Conservation (phyloP, 1,139 yeast genomes). For the Yamadazyma mexicana region DNA sequence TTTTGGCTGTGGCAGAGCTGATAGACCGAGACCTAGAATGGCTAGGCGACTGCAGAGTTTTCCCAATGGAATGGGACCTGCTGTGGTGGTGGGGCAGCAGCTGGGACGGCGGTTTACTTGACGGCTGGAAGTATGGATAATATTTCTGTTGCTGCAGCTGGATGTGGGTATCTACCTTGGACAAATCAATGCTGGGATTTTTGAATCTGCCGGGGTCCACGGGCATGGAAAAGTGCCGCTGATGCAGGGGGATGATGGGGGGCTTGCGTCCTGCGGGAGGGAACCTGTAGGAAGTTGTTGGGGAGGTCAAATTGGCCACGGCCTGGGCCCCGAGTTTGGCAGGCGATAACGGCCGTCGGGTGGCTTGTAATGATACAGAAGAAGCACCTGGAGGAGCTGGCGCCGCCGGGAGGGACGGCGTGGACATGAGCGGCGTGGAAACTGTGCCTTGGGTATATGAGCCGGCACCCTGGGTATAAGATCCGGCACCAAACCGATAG, state of each 20-base stretch:
- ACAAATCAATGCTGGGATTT: conserved; percentile 15
- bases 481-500: conserved; percentile 15
- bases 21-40: conserved; percentile 14
- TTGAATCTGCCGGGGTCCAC: conserved; percentile 20
- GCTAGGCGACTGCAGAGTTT: not conserved
- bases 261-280: conserved; percentile 16
- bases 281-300: conserved; percentile 30
- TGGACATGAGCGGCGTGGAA: conserved; percentile 3
- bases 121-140: not conserved
- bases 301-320: conserved; percentile 53
- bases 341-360: conserved; percentile 48
- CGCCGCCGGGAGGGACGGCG: conserved; percentile 6
- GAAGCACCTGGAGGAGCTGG: conserved; percentile 5
- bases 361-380: too few species aligned
- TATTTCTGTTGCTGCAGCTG: conserved; percentile 6
- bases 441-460: not conserved
- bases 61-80: conserved; percentile 4
- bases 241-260: conserved; percentile 29
- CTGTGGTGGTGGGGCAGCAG: not conserved
- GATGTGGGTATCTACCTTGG: conserved; percentile 13
- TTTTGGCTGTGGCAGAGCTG: conserved; percentile 2
- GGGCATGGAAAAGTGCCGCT: conserved; percentile 48
- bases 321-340: conserved; percentile 75
- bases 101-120: conserved; percentile 1
- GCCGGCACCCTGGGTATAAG: conserved; percentile 1